Evolutionary conservation across 805 yeast genomes (phyloP), one percentile per base, ranked within the genome.

Genomic region (Kazachstania taianensis): DNA sequence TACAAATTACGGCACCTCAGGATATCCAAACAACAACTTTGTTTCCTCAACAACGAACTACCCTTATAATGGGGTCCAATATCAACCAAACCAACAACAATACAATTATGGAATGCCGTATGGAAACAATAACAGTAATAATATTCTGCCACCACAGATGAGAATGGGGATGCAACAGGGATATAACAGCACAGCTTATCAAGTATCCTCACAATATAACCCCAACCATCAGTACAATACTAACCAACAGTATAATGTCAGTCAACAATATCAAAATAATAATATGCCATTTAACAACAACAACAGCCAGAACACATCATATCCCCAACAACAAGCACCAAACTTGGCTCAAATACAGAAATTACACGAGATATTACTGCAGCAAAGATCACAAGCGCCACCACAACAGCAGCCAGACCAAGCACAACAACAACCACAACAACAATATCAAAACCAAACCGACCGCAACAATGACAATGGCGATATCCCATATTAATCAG

Each of bases 281-380:
- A n/a, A n/a, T n/a, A n/a, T n/a, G n/a, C n/a, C n/a, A n/a, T n/a
- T n/a, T n/a, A n/a, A n/a, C n/a, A n/a, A n/a, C n/a, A n/a, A n/a
- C n/a, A n/a, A n/a, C n/a, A n/a, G n/a, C n/a, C n/a, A n/a, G n/a
- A n/a, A n/a, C n/a, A n/a, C n/a, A n/a, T n/a, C n/a, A n/a, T n/a
- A 35, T 25, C 43, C 37, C 12, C 46, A 39, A 16, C 44, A 33
- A 28, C 44, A 34, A 32, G 25, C 26, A n/a, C 35, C 25, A 22
- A 22, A 44, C 30, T 42, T 49, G 49, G 39, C 42, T 8, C 54
- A 43, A 38, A 50, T 46, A 5, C 35, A 40, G 19, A 55, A 48
- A 41, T 39, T 43, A 25, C 59, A 49, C 35, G 53, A 43, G 29
- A 36, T 52, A 30, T 37, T 50, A 24, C 32, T 52, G 32, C 53